Base-by-base conservation (phyloP, 1,284 basidiomycete species). In the Sphagnurus paluster region DNA sequence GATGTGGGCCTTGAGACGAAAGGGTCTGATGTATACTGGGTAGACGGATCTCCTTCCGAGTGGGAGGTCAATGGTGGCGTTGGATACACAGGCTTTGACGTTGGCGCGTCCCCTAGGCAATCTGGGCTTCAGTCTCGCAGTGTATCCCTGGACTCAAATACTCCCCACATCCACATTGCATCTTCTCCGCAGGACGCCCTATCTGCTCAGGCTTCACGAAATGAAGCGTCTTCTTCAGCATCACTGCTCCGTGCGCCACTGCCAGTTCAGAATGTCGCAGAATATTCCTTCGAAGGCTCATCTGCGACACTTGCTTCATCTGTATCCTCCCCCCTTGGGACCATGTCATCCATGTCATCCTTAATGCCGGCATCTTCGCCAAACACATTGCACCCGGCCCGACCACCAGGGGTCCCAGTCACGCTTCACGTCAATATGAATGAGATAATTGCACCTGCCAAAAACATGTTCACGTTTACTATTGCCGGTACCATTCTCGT, bases 351-450 rank as follows among this genome's bases (percentile, higher is more conserved):
- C 4, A 62, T 83, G 21, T 70, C 75, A 23, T 84, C 82, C 4
- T 60, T 83, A 10, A 70, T 76, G 3, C 64, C 67, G 5, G 73
- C 71, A 45, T 60, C 68, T 42, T 50, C 62, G 51, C 46, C 63
- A 46, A 44, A 59, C 60, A 16, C 54, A 57, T 40, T 61, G 42
- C 54, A 47, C n/a, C n/a, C n/a, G 35, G 44, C 52, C 47, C 48
- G 60, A 9, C 67, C 71, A 3, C 82, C 83, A 2, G 72, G 71
- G 13, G 66, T 70, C n/a, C 79, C 81, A 2, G 69, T 87, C 26
- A 87, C 85, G 0, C 64, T 90, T 4, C 87, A 89, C 58, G 56
- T 90, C 45, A 87, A 90, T 56, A 85, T 90, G 72, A 87, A 87
- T 56, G 84, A 89, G 34, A 68, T 90, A 11, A 67, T 80, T n/a